These are phyloP conservation scores for Taiozyma onychis DNA, from an alignment of 1,139 yeast species.

Conservation along the genomic window DNA sequence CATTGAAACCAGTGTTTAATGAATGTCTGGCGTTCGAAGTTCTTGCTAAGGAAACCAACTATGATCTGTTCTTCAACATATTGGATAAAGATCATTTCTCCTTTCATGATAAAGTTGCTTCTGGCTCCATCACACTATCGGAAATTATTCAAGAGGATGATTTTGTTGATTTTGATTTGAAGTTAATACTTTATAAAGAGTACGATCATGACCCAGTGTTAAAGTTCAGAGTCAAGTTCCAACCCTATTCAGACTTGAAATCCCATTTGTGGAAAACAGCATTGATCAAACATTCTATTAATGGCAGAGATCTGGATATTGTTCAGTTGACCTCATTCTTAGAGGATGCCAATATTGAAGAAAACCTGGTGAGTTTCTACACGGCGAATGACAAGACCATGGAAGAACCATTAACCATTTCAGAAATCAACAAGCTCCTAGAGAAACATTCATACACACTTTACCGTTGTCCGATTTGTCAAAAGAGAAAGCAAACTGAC, in stretches of 20 bases:
- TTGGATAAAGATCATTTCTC: conserved; percentile 83
- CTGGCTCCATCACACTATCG: conserved; percentile 45
- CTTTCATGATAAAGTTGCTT: conserved; percentile 77
- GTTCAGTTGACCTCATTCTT: conserved; percentile 20
- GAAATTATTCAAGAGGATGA: conserved; percentile 25
- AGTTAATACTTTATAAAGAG: conserved; percentile 29
- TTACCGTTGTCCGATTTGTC: conserved; percentile 68
- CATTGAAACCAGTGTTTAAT: conserved; percentile 75
- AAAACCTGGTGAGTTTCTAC: conserved; percentile 17
- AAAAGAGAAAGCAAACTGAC: conserved; percentile 54
- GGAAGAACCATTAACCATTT: conserved; percentile 30
- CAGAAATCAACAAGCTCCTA: conserved; percentile 51
- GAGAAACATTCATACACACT: conserved; percentile 17
- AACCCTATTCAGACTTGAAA: conserved; percentile 61
- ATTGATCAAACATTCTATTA: conserved; percentile 40
- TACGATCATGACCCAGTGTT: conserved; percentile 46
- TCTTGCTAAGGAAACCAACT: conserved; percentile 57
- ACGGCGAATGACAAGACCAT: conserved; percentile 11
- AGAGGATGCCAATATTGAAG: conserved; percentile 19
- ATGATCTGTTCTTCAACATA: conserved; percentile 62
- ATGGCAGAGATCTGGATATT: conserved; percentile 26
- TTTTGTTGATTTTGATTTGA: conserved; percentile 26
- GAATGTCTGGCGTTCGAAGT: conserved; percentile 81
- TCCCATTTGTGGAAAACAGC: conserved; percentile 67
- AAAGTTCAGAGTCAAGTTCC: conserved; percentile 57